Percentiles rank a stretch among this genome's conserved stretches.
phyloP scores from a whole-genome alignment of 129 eudicot genomes.

The Solidago caesia region DNA sequence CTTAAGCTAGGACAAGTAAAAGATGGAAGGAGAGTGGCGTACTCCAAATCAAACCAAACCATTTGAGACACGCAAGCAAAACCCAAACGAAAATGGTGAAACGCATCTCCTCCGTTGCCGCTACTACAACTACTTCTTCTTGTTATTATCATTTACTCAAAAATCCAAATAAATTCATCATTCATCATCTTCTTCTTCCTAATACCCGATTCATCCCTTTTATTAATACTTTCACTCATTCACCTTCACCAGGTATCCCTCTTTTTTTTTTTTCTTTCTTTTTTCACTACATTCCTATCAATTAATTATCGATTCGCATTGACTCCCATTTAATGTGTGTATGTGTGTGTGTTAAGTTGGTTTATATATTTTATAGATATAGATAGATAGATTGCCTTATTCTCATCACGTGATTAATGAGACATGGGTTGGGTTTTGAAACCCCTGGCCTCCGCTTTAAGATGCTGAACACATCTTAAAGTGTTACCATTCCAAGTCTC shows the following conservation, averaged over 20 bases:
- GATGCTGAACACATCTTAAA: not conserved
- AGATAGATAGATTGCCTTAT: too few species aligned
- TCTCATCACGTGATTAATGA: too few species aligned
- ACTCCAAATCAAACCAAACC: not conserved
- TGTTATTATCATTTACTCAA: slow-evolving; percentile 32
- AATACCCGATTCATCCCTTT: slow-evolving; percentile 23
- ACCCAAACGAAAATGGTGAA: slow-evolving; percentile 34
- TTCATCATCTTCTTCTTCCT: slow-evolving; percentile 34
- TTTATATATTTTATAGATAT: too few species aligned
- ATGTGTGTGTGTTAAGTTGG: too few species aligned
- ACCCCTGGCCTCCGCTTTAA: too few species aligned
- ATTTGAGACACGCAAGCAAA: too few species aligned
- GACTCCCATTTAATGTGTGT: too few species aligned
- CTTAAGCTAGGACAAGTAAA: too few species aligned
- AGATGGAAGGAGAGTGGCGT: not conserved
- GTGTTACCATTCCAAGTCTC: not conserved
- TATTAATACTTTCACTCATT: not conserved
- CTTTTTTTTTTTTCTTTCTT: not conserved
- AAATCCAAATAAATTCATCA: slow-evolving; percentile 17
- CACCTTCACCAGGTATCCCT: slow-evolving; percentile 25
- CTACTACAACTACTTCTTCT: not conserved
- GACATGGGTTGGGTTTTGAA: too few species aligned
- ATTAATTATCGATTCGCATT: too few species aligned
- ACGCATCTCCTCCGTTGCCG: slow-evolving; percentile 14
- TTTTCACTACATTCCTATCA: not conserved